These are phyloP conservation scores for Hypsizygus marmoreus DNA, from an alignment of 768 basidiomycete species.

Conservation along the genomic window DNA sequence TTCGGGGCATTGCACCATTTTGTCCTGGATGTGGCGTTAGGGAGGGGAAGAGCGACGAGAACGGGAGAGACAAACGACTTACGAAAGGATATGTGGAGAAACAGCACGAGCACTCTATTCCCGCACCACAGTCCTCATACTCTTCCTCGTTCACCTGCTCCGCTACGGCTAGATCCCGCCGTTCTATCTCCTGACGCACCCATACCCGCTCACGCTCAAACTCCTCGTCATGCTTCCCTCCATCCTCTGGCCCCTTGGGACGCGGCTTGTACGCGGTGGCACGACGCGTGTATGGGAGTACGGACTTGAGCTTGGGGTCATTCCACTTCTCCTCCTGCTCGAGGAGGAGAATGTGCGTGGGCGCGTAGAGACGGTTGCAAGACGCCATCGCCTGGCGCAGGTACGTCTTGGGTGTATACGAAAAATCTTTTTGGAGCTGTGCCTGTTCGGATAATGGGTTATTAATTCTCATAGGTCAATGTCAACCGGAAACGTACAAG, in stretches of 20 bases:
- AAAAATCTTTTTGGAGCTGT: conserved; percentile 59
- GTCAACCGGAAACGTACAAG: conserved; percentile 42
- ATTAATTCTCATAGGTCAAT: too few relatives aligned
- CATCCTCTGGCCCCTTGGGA: conserved; percentile 28
- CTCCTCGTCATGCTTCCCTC: conserved; percentile 39
- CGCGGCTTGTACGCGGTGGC: conserved; percentile 24
- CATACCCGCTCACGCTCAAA: conserved; percentile 47
- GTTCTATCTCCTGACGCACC: conserved; percentile 37
- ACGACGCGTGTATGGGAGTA: conserved; percentile 40
- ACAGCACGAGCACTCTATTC: conserved; percentile 89
- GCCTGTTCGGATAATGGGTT: too few relatives aligned
- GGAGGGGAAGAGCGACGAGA: not conserved
- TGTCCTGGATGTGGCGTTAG: conserved; percentile 53
- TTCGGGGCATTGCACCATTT: conserved; percentile 89
- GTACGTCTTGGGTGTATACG: conserved; percentile 54
- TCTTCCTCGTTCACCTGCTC: conserved; percentile 23
- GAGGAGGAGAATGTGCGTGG: conserved; percentile 56
- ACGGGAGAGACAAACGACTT: too few relatives aligned
- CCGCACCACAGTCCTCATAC: conserved; percentile 49
- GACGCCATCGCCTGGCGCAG: conserved; percentile 44
- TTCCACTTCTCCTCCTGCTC: conserved; percentile 34
- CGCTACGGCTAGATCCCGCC: conserved; percentile 4
- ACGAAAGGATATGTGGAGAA: conserved; percentile 75
- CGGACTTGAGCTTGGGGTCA: conserved; percentile 5
- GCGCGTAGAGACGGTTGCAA: conserved; percentile 59